These are phyloP conservation scores for Dothistroma septosporum DNA, from an alignment of 2,329 filamentous ascomycete species.

Conservation along the genomic window DNA sequence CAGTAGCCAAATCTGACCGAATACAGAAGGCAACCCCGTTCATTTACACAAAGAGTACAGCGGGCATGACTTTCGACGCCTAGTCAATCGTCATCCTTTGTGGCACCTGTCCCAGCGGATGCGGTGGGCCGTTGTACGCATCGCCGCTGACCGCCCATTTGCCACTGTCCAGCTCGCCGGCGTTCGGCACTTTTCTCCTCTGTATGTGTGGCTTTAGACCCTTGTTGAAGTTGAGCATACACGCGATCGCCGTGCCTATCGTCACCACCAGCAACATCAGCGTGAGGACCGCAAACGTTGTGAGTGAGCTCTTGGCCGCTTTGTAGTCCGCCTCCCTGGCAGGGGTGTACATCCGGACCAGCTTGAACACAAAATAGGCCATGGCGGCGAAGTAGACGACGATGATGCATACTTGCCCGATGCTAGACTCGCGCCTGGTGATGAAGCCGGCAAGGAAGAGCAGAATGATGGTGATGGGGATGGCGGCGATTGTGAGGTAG, in stretches of 20 bases:
- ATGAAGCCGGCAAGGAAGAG: conserved; percentile 80
- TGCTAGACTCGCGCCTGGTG: conserved; percentile 74
- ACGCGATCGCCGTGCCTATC: conserved; percentile 79
- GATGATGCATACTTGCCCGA: conserved; percentile 74
- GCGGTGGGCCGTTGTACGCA: conserved; percentile 25
- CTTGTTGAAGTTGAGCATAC: conserved; percentile 84
- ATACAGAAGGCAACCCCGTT: neutral
- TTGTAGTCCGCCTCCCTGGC: conserved; percentile 55
- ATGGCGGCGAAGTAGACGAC: conserved; percentile 81
- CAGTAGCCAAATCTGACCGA: neutral
- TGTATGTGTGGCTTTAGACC: conserved; percentile 84
- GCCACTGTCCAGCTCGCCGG: conserved; percentile 16
- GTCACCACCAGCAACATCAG: conserved; percentile 84
- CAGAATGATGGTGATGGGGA: conserved; percentile 86
- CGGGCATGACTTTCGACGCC: neutral
- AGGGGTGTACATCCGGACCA: conserved; percentile 84
- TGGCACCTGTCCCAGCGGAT: conserved; percentile 31
- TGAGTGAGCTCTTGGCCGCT: conserved; percentile 78
- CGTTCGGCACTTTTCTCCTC: conserved; percentile 22
- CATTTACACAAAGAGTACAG: neutral
- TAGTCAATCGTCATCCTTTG: conserved; percentile 49
- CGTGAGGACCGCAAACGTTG: conserved; percentile 89
- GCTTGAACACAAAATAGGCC: conserved; percentile 96
- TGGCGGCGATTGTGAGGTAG: conserved; percentile 78
- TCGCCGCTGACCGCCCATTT: conserved; percentile 20